A percentile compares a stretch with the other conserved stretches of the same genome.
Evolutionary conservation across 1,284 basidiomycete species (phyloP).

Genomic region (Apiotrichum montevideense): DNA sequence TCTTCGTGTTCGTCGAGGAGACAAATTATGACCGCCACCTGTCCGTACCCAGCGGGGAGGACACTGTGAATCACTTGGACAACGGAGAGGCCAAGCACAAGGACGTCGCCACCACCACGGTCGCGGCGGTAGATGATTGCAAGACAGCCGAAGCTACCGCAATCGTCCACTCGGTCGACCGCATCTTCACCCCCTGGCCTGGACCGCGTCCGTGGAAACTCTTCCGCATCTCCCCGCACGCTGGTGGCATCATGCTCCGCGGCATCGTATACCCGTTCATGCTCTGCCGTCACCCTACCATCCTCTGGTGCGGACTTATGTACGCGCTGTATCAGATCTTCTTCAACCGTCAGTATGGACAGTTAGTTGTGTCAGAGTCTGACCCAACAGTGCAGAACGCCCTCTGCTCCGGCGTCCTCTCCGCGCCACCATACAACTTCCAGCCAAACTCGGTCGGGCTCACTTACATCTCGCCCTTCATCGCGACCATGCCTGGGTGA

Average conservation of each 20-base stretch:
- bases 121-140: background rate
- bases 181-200: conserved; percentile 10
- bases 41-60: background rate
- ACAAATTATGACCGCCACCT: conserved; percentile 17
- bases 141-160: background rate
- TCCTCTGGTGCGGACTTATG: conserved; percentile 8
- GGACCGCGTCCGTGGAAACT: conserved; percentile 10
- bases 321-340: conserved; percentile 13
- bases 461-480: background rate
- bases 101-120: background rate
- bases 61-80: background rate
- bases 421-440: background rate
- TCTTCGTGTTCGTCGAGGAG: conserved; percentile 28
- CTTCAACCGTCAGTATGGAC: conserved; percentile 7
- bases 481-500: background rate
- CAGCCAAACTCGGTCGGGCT: background rate
- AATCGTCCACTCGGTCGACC: background rate
- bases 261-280: conserved; percentile 2
- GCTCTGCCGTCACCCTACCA: background rate
- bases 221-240: conserved; percentile 12
- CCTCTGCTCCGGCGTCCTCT: background rate
- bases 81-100: background rate
- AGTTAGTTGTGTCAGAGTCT: too few species aligned
- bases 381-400: background rate
- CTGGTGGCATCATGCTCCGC: conserved; percentile 12